Conservation (phyloP, 1,139 yeast species). For the Yamadazyma triangularis region DNA sequence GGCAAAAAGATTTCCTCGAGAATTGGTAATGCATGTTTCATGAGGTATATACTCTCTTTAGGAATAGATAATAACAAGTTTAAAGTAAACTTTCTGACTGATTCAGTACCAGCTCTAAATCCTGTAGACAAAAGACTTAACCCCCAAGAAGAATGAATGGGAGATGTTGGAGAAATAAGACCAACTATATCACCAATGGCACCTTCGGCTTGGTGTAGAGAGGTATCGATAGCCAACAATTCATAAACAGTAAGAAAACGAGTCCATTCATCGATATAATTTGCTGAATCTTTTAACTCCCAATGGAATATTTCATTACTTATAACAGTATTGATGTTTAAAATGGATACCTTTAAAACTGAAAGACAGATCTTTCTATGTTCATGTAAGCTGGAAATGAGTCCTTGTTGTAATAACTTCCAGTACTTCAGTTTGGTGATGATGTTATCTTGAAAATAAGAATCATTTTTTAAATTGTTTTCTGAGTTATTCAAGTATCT, state of each 20-base stretch:
- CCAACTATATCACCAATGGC: conserved; percentile 61
- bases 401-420: conserved; percentile 52
- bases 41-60: conserved; percentile 43
- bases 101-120: conserved; percentile 71
- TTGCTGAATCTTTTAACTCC: conserved; percentile 24
- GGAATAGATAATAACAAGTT: conserved; percentile 54
- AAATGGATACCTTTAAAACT: conserved; percentile 59
- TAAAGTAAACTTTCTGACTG: conserved; percentile 65
- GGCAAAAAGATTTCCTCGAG: conserved; percentile 56
- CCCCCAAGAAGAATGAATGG: conserved; percentile 69
- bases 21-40: conserved; percentile 42
- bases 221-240: conserved; percentile 78
- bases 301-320: conserved; percentile 44
- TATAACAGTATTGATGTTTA: conserved; percentile 36
- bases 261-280: conserved; percentile 58
- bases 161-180: conserved; percentile 47
- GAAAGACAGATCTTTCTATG: conserved; percentile 70
- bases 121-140: conserved; percentile 72
- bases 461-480: conserved; percentile 13
- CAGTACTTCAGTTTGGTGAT: conserved; percentile 46
- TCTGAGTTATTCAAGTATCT: conserved; percentile 35
- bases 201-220: conserved; percentile 82
- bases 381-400: conserved; percentile 59
- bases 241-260: conserved; percentile 72
- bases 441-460: conserved; percentile 30